Conservation (phyloP, 108 stramenopile genomes). For the Stephanodiscus minutulus region DNA sequence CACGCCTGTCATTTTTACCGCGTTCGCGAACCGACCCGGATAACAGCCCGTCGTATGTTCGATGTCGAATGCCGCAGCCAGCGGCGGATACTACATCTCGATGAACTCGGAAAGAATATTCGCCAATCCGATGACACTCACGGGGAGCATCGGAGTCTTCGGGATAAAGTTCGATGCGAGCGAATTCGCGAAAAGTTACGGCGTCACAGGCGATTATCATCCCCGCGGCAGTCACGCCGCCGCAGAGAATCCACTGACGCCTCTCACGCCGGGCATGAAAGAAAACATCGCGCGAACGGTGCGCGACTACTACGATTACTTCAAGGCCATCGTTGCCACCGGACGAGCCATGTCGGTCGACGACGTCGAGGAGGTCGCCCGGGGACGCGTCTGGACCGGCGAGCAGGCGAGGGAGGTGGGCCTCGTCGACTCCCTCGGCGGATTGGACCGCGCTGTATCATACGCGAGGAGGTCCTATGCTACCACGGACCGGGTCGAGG, state of each 20-base stretch:
- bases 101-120: slow-evolving; percentile 67
- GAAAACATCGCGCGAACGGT: slow-evolving; percentile 49
- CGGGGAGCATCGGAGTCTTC: slow-evolving; percentile 84
- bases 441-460: slow-evolving; percentile 65
- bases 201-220: slow-evolving; percentile 60
- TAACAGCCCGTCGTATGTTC: slow-evolving; percentile 61
- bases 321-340: slow-evolving; percentile 64
- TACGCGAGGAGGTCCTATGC: slow-evolving; percentile 65
- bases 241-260: slow-evolving; percentile 53
- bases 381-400: slow-evolving; percentile 83
- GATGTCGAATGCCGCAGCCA: slow-evolving; percentile 77
- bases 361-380: slow-evolving; percentile 54
- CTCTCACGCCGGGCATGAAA: slow-evolving; percentile 63
- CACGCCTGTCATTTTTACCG: background rate
- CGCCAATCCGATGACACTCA: slow-evolving; percentile 67
- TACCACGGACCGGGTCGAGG: slow-evolving; percentile 47
- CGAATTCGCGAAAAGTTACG: slow-evolving; percentile 64
- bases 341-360: slow-evolving; percentile 59
- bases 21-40: background rate
- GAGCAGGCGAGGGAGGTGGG: slow-evolving; percentile 69
- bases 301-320: slow-evolving; percentile 65
- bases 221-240: slow-evolving; percentile 58
- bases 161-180: slow-evolving; percentile 69
- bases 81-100: slow-evolving; percentile 83
- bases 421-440: slow-evolving; percentile 76